These are phyloP conservation scores for Fusarium sp. DNA, from an alignment of 2,329 filamentous ascomycete genomes.

Conservation along the genomic window DNA sequence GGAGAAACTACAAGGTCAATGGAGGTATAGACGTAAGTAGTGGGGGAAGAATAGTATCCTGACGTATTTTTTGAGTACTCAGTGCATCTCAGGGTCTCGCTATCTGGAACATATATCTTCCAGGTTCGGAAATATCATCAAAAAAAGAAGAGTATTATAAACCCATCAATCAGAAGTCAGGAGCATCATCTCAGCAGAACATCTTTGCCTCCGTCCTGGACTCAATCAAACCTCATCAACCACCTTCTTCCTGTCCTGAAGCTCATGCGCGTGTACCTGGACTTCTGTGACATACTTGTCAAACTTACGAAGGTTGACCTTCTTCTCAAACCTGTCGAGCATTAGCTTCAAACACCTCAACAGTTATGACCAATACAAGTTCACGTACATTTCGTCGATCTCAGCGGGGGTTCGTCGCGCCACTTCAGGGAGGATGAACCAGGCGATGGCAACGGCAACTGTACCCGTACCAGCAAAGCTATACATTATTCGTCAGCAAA, in stretches of 20 bases:
- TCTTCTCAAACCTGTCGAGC: neutral
- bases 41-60: too few species aligned
- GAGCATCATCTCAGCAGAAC: too few species aligned
- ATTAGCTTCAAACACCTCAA: neutral
- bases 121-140: too few species aligned
- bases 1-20: too few species aligned
- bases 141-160: too few species aligned
- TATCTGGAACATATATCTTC: too few species aligned
- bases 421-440: neutral
- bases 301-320: neutral
- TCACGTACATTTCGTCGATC: neutral
- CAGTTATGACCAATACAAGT: fast-evolving
- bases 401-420: neutral
- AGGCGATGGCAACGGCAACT: neutral
- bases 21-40: too few species aligned
- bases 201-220: neutral
- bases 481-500: neutral
- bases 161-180: too few species aligned
- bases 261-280: slow-evolving; percentile 1
- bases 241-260: neutral
- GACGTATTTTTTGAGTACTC: too few species aligned
- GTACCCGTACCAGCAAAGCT: neutral
- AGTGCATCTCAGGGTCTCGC: too few species aligned
- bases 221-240: neutral
- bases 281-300: slow-evolving; percentile 4